A percentile compares a stretch with the other conserved stretches of the same genome.
Conservation (phyloP, 1,139 yeast species). For the Chernovozyma aurita region DNA sequence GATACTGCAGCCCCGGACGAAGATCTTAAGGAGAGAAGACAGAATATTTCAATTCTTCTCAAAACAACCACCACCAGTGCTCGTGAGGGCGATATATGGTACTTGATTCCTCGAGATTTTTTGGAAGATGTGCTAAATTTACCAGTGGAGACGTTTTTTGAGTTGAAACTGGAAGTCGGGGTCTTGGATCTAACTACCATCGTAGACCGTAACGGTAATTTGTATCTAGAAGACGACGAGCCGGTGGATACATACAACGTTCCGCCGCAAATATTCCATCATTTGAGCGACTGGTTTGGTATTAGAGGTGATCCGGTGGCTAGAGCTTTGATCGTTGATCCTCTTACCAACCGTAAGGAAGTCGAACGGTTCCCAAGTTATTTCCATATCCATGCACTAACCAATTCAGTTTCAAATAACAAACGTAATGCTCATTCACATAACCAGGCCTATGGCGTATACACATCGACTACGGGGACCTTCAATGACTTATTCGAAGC, state of each 20-base stretch:
- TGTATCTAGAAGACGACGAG: slow-evolving; percentile 27
- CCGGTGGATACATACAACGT: slow-evolving; percentile 29
- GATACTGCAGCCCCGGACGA: slow-evolving; percentile 5
- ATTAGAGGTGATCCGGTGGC: slow-evolving; percentile 40
- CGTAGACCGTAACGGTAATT: slow-evolving; percentile 28
- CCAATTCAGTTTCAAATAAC: slow-evolving; percentile 12
- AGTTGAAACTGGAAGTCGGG: slow-evolving; percentile 25
- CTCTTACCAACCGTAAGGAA: slow-evolving; percentile 30
- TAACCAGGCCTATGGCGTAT: slow-evolving; percentile 11
- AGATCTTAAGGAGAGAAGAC: slow-evolving; percentile 3
- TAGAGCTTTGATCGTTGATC: slow-evolving; percentile 40
- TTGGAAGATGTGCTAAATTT: slow-evolving; percentile 23
- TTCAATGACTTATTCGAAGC: slow-evolving; percentile 30
- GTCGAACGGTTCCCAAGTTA: slow-evolving; percentile 53
- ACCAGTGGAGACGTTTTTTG: slow-evolving; percentile 21
- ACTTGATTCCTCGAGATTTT: slow-evolving; percentile 29
- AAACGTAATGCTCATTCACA: slow-evolving; percentile 11
- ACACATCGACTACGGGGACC: slow-evolving; percentile 29
- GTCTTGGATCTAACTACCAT: slow-evolving; percentile 29
- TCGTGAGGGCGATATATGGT: slow-evolving; percentile 33
- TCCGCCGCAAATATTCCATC: slow-evolving; percentile 37
- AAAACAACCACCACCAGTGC: slow-evolving; percentile 3
- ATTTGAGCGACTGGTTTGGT: slow-evolving; percentile 54
- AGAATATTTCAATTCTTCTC: background rate
- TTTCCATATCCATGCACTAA: slow-evolving; percentile 49